A percentile compares a stretch with the other conserved stretches of the same genome.
Evolutionary conservation across 352 stramenopile species (phyloP).

Genomic region (Globisporangium ultimum): DNA sequence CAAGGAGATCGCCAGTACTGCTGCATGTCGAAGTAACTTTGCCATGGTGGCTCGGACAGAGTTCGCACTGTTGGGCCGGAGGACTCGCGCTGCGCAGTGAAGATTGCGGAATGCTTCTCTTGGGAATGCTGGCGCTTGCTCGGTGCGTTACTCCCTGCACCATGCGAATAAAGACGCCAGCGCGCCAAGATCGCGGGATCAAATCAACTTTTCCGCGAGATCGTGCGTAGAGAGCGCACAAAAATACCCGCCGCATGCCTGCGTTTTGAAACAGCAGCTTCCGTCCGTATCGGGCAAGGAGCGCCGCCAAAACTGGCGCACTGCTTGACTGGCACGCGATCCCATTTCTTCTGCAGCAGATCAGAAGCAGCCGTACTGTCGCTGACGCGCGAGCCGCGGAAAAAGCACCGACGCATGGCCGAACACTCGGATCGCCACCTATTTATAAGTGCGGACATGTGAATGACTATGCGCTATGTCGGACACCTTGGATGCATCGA

Average conservation of each 20-base stretch:
- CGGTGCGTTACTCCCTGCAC: too few species aligned
- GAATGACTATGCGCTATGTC: too few species aligned
- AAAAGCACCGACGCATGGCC: conserved; percentile 1
- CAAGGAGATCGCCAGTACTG: conserved; percentile 1
- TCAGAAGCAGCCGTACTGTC: not conserved
- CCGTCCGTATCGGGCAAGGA: not conserved
- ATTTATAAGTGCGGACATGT: not conserved
- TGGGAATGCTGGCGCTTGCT: too few species aligned
- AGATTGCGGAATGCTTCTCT: not conserved
- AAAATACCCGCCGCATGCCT: not conserved
- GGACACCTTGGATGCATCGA: too few species aligned
- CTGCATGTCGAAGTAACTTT: not conserved
- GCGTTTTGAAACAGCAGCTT: not conserved
- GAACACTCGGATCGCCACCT: not conserved
- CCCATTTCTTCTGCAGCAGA: not conserved
- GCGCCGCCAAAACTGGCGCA: not conserved
- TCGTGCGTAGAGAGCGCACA: not conserved
- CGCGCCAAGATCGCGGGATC: too few species aligned
- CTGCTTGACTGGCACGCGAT: not conserved
- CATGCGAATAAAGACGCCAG: too few species aligned
- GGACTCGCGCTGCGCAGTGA: not conserved
- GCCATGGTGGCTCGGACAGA: not conserved
- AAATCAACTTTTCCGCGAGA: not conserved
- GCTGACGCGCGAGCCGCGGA: not conserved
- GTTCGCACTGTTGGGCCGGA: too few species aligned